Percentiles rank a stretch among this genome's conserved stretches.
phyloP scores from a whole-genome alignment of 2,329 filamentous ascomycete genomes.

The Ascochyta fabae region DNA sequence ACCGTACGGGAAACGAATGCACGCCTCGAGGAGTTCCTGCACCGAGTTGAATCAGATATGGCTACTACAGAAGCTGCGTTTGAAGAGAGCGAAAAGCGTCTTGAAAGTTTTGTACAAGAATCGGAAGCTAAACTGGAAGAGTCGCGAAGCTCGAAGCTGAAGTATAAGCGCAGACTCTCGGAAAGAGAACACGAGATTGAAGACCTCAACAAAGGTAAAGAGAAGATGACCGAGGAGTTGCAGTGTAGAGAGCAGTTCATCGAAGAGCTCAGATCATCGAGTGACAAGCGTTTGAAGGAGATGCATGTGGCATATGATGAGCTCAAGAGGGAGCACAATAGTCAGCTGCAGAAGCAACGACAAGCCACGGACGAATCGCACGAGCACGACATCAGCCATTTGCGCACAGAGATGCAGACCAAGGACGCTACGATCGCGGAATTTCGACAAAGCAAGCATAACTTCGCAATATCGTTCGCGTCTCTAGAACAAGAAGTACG shows the following conservation, averaged over 20 bases:
- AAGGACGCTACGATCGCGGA: conserved; percentile 39
- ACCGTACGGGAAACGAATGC: conserved; percentile 39
- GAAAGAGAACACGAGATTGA: conserved; percentile 40
- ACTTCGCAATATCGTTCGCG: conserved; percentile 33
- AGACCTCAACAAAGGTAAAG: conserved; percentile 31
- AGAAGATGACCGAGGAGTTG: conserved; percentile 31
- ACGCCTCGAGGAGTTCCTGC: conserved; percentile 41
- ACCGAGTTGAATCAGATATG: conserved; percentile 41
- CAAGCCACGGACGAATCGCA: conserved; percentile 6
- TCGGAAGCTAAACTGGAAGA: conserved; percentile 41
- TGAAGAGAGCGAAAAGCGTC: conserved; percentile 38
- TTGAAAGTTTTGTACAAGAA: conserved; percentile 36
- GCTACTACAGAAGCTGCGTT: conserved; percentile 37
- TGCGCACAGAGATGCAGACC: conserved; percentile 29
- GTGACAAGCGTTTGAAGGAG: conserved; percentile 29
- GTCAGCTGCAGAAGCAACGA: conserved; percentile 20
- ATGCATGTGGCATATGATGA: conserved; percentile 32
- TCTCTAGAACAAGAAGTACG: conserved; percentile 40
- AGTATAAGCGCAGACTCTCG: conserved; percentile 41
- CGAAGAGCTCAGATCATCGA: conserved; percentile 30
- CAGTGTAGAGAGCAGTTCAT: conserved; percentile 38
- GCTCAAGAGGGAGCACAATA: conserved; percentile 27
- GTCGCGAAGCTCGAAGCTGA: conserved; percentile 34
- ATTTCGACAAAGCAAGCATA: conserved; percentile 31
- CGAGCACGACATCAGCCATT: conserved; percentile 15